Percentiles rank a stretch among this genome's conserved stretches.
These are phyloP conservation scores for Xylaria bambusicola DNA, from an alignment of 495 filamentous ascomycete genomes.

Conservation along the genomic window DNA sequence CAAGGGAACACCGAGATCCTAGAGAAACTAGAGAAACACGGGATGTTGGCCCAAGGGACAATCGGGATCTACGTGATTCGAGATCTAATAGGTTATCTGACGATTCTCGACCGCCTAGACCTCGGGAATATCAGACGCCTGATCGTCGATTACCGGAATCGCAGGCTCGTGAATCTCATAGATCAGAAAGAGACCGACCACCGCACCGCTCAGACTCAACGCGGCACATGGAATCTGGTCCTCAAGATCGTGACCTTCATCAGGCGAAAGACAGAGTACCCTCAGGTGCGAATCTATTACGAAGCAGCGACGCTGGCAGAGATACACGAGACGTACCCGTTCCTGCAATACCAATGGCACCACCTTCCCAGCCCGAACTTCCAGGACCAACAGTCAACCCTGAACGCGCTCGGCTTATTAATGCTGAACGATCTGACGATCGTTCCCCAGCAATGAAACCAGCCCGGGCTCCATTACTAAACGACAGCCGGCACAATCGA, in stretches of 20 bases:
- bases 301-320: constrained; percentile 36
- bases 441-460: constrained; percentile 50
- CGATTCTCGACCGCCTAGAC: constrained; percentile 35
- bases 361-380: constrained; percentile 34
- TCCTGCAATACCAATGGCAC: constrained; percentile 31
- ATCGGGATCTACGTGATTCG: constrained; percentile 34
- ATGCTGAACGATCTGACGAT: constrained; percentile 40
- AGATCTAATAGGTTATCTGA: constrained; percentile 35
- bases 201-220: constrained; percentile 37
- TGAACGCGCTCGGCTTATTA: constrained; percentile 44
- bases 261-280: constrained; percentile 37
- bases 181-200: constrained; percentile 35
- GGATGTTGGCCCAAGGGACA: constrained; percentile 26
- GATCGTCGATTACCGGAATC: constrained; percentile 34
- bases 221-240: constrained; percentile 34
- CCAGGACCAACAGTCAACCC: constrained; percentile 48
- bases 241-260: constrained; percentile 42
- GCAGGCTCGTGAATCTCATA: constrained; percentile 28
- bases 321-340: constrained; percentile 32
- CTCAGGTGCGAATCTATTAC: constrained; percentile 18
- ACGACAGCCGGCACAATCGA: constrained; percentile 42
- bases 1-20: constrained; percentile 34
- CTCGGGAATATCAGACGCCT: constrained; percentile 25
- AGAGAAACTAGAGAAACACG: constrained; percentile 40
- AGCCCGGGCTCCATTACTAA: constrained; percentile 58